Evolutionary conservation across 1,284 basidiomycete species (phyloP), one percentile per base, ranked within the genome.

Genomic region (Papiliotrema fonsecae): DNA sequence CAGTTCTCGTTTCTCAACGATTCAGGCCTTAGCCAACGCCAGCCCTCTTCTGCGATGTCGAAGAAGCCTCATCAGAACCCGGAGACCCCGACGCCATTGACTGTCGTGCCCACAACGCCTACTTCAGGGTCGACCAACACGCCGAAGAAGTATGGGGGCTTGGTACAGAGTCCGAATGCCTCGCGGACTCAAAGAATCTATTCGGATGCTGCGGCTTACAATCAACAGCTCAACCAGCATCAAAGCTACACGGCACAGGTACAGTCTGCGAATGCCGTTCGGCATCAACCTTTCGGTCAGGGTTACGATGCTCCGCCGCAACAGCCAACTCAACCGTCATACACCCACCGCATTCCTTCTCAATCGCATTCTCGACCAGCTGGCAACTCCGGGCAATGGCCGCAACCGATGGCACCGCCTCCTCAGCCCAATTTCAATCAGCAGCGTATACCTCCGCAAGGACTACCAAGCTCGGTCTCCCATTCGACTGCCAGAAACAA

Each of bases 161-260:
- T 97, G 30, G 85, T 92, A 14, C 84, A 87, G 13, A 65, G 52
- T 36, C 73, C 74, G 1, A 57, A 85, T 78, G 51, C 88, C 81
- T 67, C 87, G 78, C 69, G 75, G 65, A 85, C 86, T 13, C 84
- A 85, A 24, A 79, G 90, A 45, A 85, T 88, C 4, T 94, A 88
- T 67, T 87, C 88, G 62, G 93, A 97, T 70, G 91, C 93, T 0
- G 90, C 91, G 10, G 77, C 87, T 1, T 97, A 97, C 76, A 92
- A 92, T 61, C 91, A 96, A 58, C 93, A 94, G 65, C 79, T 96
- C 39, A 85, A 84, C 2, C 90, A 94, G 69, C 94, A 97, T 65
- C 93, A 97, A 73, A 86, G 84, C 18, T 92, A 90, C 70, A 92
- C 87, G 6, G 86, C 45, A 4, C 88, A 90, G 54, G 74, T 69